Evolutionary conservation across 2,329 filamentous ascomycete species (phyloP).

Genomic region (Ophiosphaerella korrae): DNA sequence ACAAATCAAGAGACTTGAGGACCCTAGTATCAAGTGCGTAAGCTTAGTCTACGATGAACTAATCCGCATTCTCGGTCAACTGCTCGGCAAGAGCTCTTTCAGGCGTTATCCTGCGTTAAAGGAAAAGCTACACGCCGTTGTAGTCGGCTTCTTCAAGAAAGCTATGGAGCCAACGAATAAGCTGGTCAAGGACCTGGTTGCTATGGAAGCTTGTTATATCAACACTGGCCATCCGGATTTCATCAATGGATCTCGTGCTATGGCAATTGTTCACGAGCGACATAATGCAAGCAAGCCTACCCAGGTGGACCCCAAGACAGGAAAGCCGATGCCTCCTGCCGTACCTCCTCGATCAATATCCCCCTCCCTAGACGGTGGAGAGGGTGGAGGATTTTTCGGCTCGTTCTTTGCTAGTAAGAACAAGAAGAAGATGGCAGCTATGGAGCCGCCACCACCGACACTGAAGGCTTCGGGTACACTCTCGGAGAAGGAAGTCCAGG

Average conservation of each 20-base stretch:
- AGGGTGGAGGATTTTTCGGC: constrained; percentile 81
- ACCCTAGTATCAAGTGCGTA: constrained; percentile 96
- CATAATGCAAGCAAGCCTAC: constrained; percentile 82
- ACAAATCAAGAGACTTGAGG: constrained; percentile 94
- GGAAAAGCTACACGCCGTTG: constrained; percentile 93
- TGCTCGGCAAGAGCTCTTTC: constrained; percentile 87
- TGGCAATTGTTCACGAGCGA: constrained; percentile 96
- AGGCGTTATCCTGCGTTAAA: constrained; percentile 91
- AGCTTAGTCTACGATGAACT: constrained; percentile 97
- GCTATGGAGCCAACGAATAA: constrained; percentile 98
- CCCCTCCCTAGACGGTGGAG: constrained; percentile 72
- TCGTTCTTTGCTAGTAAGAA: constrained; percentile 99
- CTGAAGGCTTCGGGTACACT: constrained; percentile 93
- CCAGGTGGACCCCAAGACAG: constrained; percentile 97
- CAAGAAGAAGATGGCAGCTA: constrained; percentile 99
- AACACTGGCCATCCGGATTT: constrained; percentile 99
- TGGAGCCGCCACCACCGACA: constrained; percentile 91
- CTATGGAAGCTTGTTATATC: constrained; percentile 97
- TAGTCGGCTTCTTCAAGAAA: constrained; percentile 96
- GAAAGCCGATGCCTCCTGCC: constrained; percentile 79
- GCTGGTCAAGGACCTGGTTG: constrained; percentile 87
- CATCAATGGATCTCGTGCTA: constrained; percentile 92
- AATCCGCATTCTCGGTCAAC: constrained; percentile 89
- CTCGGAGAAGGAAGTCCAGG: constrained; percentile 90
- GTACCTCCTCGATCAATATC: constrained; percentile 75